These are phyloP conservation scores for Spencermartinsiella europaea DNA, from an alignment of 805 yeast species.

Conservation along the genomic window DNA sequence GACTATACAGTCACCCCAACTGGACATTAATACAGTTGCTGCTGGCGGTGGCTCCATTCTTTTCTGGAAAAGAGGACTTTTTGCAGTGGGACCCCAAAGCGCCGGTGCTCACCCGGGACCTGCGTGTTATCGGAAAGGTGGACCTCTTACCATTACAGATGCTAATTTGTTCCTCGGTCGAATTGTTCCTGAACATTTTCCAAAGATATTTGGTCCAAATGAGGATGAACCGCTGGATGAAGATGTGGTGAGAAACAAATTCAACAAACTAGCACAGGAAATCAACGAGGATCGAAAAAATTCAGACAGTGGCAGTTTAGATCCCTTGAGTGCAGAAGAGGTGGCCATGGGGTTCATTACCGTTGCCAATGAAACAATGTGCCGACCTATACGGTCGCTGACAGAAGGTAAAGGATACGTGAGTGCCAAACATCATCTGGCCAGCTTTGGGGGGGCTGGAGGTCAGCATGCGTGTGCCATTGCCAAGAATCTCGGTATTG, in stretches of 20 bases:
- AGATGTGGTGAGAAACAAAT: conserved; percentile 46
- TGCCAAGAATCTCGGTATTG: conserved; percentile 65
- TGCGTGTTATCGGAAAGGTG: conserved; percentile 78
- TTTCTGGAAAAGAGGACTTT: conserved; percentile 63
- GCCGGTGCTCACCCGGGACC: conserved; percentile 91
- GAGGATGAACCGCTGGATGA: conserved; percentile 66
- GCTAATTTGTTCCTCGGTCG: conserved; percentile 74
- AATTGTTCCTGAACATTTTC: conserved; percentile 67
- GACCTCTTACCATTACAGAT: conserved; percentile 80
- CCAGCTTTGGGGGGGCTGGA: conserved; percentile 91
- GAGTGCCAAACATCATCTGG: conserved; percentile 60
- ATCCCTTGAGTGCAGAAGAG: conserved; percentile 50
- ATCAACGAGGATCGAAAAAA: conserved; percentile 51
- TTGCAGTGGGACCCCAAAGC: conserved; percentile 81
- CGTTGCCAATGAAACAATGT: conserved; percentile 86
- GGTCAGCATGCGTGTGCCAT: conserved; percentile 84
- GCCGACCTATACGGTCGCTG: conserved; percentile 79
- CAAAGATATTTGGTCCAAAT: conserved; percentile 76
- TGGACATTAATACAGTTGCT: conserved; percentile 77
- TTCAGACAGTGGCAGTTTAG: conserved; percentile 27
- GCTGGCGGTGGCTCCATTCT: conserved; percentile 80
- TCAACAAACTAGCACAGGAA: conserved; percentile 46
- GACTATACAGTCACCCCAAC: conserved; percentile 77
- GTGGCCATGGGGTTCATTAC: conserved; percentile 77
- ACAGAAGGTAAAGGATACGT: conserved; percentile 82